A percentile compares a stretch with the other conserved stretches of the same genome.
phyloP scores from a whole-genome alignment of 2,329 filamentous ascomycete species.

The Fusarium anthophilum region DNA sequence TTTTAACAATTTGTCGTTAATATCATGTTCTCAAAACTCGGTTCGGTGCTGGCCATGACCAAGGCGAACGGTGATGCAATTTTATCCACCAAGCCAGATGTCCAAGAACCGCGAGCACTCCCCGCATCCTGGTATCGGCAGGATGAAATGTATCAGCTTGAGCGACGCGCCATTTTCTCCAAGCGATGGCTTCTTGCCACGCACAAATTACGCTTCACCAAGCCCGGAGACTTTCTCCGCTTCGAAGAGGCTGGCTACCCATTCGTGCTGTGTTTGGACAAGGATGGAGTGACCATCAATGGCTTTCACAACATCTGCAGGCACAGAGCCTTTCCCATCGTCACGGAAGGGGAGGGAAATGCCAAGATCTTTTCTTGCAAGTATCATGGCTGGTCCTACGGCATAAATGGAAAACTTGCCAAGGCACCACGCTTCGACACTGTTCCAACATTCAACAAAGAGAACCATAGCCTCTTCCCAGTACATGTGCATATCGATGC shows the following conservation, averaged over 20 bases:
- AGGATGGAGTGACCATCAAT: conserved; percentile 58
- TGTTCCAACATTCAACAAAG: conserved; percentile 63
- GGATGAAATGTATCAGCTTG: conserved; percentile 3
- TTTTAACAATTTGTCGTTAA: background rate
- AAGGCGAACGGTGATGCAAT: background rate
- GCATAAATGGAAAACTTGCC: conserved; percentile 64
- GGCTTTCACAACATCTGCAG: conserved; percentile 71
- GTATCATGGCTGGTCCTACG: conserved; percentile 72
- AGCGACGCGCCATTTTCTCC: conserved; percentile 8
- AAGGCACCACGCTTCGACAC: conserved; percentile 69
- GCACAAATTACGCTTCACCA: background rate
- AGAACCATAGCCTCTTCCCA: conserved; percentile 62
- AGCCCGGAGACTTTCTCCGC: conserved; percentile 46
- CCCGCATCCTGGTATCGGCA: conserved; percentile 7
- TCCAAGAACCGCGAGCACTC: background rate
- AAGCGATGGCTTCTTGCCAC: conserved; percentile 6
- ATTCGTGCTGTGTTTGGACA: conserved; percentile 61
- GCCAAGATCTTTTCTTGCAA: conserved; percentile 64
- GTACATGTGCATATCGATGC: conserved; percentile 62
- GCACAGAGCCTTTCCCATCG: conserved; percentile 67
- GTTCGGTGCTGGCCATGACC: background rate
- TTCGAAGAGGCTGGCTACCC: conserved; percentile 64
- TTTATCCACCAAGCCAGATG: background rate
- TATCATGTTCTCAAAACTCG: background rate
- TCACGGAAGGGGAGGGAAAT: conserved; percentile 59